Evolutionary conservation across 208 protist genomes (phyloP), one percentile per base, ranked within the genome.

Genomic region (Blechomonas ayalai): DNA sequence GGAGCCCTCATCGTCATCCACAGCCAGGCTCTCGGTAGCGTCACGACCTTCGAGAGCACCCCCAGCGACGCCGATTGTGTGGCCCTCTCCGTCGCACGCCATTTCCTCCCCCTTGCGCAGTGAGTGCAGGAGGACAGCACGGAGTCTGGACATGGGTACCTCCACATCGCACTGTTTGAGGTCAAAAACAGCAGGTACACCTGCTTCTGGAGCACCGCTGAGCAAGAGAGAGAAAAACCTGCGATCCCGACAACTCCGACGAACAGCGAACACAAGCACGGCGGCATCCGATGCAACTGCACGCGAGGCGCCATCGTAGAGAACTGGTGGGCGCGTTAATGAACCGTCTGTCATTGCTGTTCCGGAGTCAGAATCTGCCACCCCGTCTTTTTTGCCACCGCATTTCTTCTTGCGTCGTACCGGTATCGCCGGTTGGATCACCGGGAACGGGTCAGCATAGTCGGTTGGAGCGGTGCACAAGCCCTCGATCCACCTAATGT

Each of bases 401-500:
- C 31, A 10, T 27, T 16, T 26, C 15, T 8, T 34, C 24, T 18
- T 39, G 4, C 24, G 31, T 55, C n/a, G 39, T 25, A 46, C 44
- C 47, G 47, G 26, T 8, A 62, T 43, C 9, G 70, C 69, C 12
- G 63, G 34, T 8, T 59, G 40, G 5, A 86, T 47, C 35, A 64
- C 22, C 0, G 84, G 82, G 39, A 93, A 93, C 13, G 69, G 60
- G 31, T 67, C 53, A 2, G 49, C 58, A 0, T 25, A 39, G 60
- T 93, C 84, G 25, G 65, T 64, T 3, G 52, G 44, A 26, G 63
- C 53, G 9, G 37, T 22, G 31, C 67, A 79, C 6, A 93, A 60
- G 25, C 53, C 45, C 58, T 93, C 85, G 38, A 90, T 75, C 74
- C 71, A 85, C 12, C 81, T 77, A 13, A 90, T 47, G 25, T 56